Conservation (phyloP, 129 eudicot species). For the Mikania micrantha region DNA sequence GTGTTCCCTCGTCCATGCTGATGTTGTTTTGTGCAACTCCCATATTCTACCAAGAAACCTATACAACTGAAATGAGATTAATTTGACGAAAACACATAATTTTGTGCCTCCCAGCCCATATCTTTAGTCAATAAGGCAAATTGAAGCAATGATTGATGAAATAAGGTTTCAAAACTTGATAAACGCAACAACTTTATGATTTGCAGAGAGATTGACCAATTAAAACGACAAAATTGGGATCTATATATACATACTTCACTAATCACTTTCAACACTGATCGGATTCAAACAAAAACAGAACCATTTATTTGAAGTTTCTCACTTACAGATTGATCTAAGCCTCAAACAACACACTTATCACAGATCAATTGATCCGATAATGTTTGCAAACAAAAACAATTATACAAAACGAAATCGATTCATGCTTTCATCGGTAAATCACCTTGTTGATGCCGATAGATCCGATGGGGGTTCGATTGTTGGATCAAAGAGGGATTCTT, state of each 20-base stretch:
- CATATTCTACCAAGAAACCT: slow-evolving; percentile 36
- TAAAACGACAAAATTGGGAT: neutral
- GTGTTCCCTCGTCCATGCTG: slow-evolving; percentile 73
- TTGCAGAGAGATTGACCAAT: slow-evolving; percentile 4
- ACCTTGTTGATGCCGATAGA: slow-evolving; percentile 3
- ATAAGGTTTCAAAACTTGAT: neutral
- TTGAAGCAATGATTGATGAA: neutral
- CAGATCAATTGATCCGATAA: slow-evolving; percentile 3
- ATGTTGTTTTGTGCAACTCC: slow-evolving; percentile 48
- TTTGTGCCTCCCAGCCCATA: no score
- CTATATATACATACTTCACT: neutral
- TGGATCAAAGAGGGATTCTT: slow-evolving; percentile 8
- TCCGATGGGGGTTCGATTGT: slow-evolving; percentile 12
- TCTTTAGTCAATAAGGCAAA: neutral
- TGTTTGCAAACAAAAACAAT: neutral
- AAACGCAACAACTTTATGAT: neutral
- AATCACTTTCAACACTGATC: neutral
- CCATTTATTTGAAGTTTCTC: neutral
- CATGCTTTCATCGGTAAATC: neutral
- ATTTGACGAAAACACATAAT: neutral
- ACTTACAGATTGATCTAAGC: slow-evolving; percentile 8
- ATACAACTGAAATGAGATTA: slow-evolving; percentile 1
- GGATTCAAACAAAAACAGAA: neutral
- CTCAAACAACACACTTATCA: neutral
- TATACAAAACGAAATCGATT: neutral